Evolutionary conservation across 1,284 basidiomycete genomes (phyloP), one percentile per base, ranked within the genome.

Genomic region (Agroathelia rolfsii): DNA sequence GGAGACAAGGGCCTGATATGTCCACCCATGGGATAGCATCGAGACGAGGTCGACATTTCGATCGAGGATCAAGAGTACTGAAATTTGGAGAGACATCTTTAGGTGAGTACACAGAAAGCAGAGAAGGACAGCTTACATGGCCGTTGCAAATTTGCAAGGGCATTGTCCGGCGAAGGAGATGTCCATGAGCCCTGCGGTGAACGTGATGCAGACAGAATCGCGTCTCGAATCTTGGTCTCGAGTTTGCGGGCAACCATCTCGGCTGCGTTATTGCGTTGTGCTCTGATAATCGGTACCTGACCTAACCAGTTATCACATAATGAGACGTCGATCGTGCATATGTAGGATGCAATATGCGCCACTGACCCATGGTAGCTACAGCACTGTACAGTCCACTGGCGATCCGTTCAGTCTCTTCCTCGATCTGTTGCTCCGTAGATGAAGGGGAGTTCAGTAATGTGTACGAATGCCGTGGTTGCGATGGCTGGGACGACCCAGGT

Each of bases 201-300:
- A 7, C 83, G 66, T 3, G 83, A 78, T 2, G 88, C 74, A 5
- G 81, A 80, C 15, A 94, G 66, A n/a, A 92, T 67, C 32, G 92
- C 89, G 51, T 98, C 93, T 30, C 93, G 69, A 43, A 98, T 81
- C 58, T 89, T 92, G 16, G 77, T 73, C 49, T 98, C 95, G 5
- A 99, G 68, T 54, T 90, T 96, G 54, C 92, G 83, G 2, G 93
- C 92, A 2, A 98, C 82, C 85, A 97, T 95, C 58, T 99, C 95
- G 12, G 94, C 94, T 3, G 95, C 95, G 54, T 97, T 97, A 0
- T 94, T 94, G 48, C 83, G 67, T 3, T 95, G 95, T 38, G 87
- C 85, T 19, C 95, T 81, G 41, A 99, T 97, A 50, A 95, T 85
- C 4, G 95, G 95, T 5, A 96, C 81, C 43, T 88, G 84, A 1